Evolutionary conservation across 2,329 filamentous ascomycete genomes (phyloP).

Genomic region (Paecilomyces dactylethromorphus): DNA sequence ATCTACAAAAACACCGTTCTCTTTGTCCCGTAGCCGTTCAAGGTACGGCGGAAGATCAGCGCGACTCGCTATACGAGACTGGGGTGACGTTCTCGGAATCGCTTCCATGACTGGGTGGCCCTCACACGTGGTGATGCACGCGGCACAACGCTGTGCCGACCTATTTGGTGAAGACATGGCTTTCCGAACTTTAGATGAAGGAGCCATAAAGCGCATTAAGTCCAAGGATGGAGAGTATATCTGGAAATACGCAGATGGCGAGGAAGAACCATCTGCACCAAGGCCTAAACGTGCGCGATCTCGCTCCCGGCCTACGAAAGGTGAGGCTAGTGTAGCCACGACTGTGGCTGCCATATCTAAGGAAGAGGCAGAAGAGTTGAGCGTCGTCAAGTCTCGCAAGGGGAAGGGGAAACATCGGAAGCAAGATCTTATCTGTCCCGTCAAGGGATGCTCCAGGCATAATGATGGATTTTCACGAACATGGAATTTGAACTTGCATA

Average conservation of each 20-base stretch:
- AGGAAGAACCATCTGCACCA: constrained; percentile 14
- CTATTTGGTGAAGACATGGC: constrained; percentile 69
- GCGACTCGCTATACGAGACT: constrained; percentile 55
- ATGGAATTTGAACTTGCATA: constrained; percentile 32
- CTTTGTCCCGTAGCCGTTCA: constrained; percentile 6
- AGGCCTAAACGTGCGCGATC: neutral
- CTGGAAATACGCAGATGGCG: constrained; percentile 28
- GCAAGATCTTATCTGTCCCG: constrained; percentile 23
- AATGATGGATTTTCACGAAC: constrained; percentile 26
- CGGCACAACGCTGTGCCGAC: constrained; percentile 65
- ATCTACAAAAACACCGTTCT: constrained; percentile 9
- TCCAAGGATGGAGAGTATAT: constrained; percentile 12
- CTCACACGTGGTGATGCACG: constrained; percentile 56
- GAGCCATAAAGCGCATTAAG: constrained; percentile 11
- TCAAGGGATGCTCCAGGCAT: constrained; percentile 21
- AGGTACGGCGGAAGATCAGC: constrained; percentile 3
- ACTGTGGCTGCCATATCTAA: neutral
- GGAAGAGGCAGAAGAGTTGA: constrained; percentile 1
- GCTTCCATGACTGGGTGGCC: constrained; percentile 70
- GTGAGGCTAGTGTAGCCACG: neutral
- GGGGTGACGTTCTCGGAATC: constrained; percentile 76
- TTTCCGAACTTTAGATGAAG: constrained; percentile 51
- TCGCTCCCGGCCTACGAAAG: neutral
- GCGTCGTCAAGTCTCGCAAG: neutral
- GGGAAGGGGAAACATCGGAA: constrained; percentile 23